Conservation (phyloP, 192 early-diverging fungal species). For the Funneliformis mosseae region DNA sequence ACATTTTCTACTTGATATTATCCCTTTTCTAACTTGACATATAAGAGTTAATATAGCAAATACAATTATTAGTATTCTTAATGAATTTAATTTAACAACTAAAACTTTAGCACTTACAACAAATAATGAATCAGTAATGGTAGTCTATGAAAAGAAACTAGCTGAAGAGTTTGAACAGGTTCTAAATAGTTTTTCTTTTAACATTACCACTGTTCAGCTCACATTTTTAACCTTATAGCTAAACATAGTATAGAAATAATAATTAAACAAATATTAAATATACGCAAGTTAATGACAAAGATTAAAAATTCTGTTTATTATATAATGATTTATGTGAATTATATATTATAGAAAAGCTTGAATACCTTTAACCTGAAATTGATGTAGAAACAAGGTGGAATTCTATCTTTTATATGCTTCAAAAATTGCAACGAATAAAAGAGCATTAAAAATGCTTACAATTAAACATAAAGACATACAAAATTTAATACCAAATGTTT, state of each 20-base stretch:
- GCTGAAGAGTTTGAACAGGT: background rate
- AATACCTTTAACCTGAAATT: too few relatives aligned
- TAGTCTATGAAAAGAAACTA: background rate
- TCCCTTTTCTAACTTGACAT: background rate
- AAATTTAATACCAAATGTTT: too few relatives aligned
- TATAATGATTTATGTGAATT: too few relatives aligned
- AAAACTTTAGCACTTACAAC: conserved; percentile 1
- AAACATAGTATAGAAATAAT: background rate
- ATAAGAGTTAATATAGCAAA: background rate
- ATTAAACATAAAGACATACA: too few relatives aligned
- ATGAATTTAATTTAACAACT: background rate
- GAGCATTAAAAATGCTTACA: too few relatives aligned
- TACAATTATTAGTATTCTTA: background rate
- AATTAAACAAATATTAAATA: background rate
- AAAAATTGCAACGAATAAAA: too few relatives aligned
- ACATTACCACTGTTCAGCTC: background rate
- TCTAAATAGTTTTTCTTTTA: too few relatives aligned
- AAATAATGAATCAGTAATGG: background rate
- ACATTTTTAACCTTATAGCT: background rate
- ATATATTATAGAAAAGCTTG: too few relatives aligned
- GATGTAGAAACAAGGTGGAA: too few relatives aligned
- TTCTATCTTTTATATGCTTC: too few relatives aligned
- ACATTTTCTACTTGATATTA: conserved; percentile 8
- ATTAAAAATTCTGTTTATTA: too few relatives aligned
- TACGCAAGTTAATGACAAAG: background rate